Base-by-base conservation (phyloP, 306 rosid genomes). In the Urtica urens region DNA sequence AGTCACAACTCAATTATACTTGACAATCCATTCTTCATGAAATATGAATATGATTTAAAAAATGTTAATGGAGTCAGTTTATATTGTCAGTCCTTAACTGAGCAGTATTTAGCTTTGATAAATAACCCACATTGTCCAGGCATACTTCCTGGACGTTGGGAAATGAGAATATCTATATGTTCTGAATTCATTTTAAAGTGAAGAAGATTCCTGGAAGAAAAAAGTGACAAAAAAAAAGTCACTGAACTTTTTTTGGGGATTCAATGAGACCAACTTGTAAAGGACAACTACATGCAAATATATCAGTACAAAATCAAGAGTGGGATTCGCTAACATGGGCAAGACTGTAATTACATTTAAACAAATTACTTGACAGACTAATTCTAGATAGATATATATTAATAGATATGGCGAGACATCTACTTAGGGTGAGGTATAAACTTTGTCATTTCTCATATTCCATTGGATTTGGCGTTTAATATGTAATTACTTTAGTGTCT, bases 291-390 rank as follows among this genome's bases (percentile, higher is more conserved):
- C 5, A 8, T 2, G 31, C 21, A 2, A 44, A 47, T 19, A 43
- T 26, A 16, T 3, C 16, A 15, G 10, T 35, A 10, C 25, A 17
- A n/a, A 12, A 25, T 51, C 42, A 33, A 50, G 43, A 51, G 56
- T 51, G 43, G 21, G 27, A 51, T 51, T 18, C 22, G 33, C 42
- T 51, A 29, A 38, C 53, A 49, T 48, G 53, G 23, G 38, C 24
- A 49, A 27, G n/a, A n/a, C n/a, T n/a, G n/a, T n/a, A n/a, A n/a
- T n/a, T n/a, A n/a, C n/a, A n/a, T n/a, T n/a, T n/a, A n/a, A n/a
- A n/a, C n/a, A n/a, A n/a, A n/a, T n/a, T n/a, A n/a, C n/a, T n/a
- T n/a, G n/a, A n/a, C n/a, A n/a, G n/a, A n/a, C n/a, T n/a, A n/a
- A n/a, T n/a, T n/a, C n/a, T n/a, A n/a, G n/a, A n/a, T n/a, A n/a